phyloP scores from a whole-genome alignment of 139 green algal species.

The Haematococcus lacustris region DNA sequence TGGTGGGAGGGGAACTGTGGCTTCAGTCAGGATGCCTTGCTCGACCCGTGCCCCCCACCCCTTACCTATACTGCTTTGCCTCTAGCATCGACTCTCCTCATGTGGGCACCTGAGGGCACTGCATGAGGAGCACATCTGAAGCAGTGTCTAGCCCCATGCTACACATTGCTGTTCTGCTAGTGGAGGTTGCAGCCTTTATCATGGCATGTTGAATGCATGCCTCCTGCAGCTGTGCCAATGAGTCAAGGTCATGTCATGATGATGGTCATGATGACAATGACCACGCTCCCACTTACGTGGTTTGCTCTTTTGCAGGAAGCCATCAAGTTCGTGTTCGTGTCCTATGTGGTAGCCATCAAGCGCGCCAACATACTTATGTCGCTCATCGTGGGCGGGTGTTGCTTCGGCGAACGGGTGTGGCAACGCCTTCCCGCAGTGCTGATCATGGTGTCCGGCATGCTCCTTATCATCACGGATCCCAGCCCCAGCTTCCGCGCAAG shows the following conservation, averaged over 20 bases:
- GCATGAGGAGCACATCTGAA: neutral
- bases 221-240: neutral
- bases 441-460: conserved; percentile 40
- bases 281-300: neutral
- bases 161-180: neutral
- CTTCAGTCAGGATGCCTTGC: neutral
- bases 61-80: too few relatives aligned
- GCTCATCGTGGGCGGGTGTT: conserved; percentile 39
- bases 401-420: conserved; percentile 41
- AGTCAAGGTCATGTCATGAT: neutral
- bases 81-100: too few relatives aligned
- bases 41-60: too few relatives aligned
- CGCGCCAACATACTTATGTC: conserved; percentile 52
- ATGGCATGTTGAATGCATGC: neutral
- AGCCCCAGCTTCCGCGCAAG: too few relatives aligned
- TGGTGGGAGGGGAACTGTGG: neutral
- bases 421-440: conserved; percentile 36
- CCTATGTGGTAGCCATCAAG: conserved; percentile 52
- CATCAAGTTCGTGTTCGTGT: conserved; percentile 4
- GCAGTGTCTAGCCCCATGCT: too few relatives aligned
- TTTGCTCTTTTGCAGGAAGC: neutral
- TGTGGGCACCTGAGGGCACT: too few relatives aligned
- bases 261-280: neutral
- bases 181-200: neutral
- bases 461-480: conserved; percentile 46